Base-by-base conservation (phyloP, 2,329 filamentous ascomycete species). In the Geosmithia flava region DNA sequence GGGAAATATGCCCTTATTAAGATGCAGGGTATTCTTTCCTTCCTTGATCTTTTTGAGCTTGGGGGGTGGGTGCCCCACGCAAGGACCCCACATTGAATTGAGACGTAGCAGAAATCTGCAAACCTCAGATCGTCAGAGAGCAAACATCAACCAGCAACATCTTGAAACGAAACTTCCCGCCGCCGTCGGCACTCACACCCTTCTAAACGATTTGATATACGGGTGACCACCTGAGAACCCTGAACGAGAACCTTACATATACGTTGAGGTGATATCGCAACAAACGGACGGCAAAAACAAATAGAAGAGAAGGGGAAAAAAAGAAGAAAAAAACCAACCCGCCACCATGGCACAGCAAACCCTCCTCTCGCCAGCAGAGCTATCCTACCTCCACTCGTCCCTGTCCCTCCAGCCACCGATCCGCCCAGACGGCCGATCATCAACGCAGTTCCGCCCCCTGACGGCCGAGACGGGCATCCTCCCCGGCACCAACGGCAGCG, bases 291-390 rank as follows among this genome's bases (percentile, higher is more conserved):
- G 33, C 3, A 13, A 37, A 37, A 37, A 11, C 33, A 37, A 37
- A 16, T 16, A 37, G 11, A 30, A 16, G 3, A 37, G 33, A 11
- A 37, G 10, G 3, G 13, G 6, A 37, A 11, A 37, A 37, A 37
- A 37, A 37, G 15, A 37, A 37, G 33, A 16, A 16, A 13, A 37
- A 11, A 37, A 37, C 3, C 5, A 13, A n/a, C n/a, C 33, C 20
- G 13, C 19, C 30, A 85, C 87, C 78, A 73, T 83, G 41, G 76
- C 80, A 55, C 79, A 81, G 59, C 78, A 80, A 67, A 78, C 81
- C 59, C 82, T 88, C 57, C 83, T 97, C 66, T 96, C 90, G 48
- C 91, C 93, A 45, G 89, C 93, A 59, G 93, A 98, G 71, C 86
- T 98, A 59, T 89, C 90, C 57, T 98, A 96, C 71, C 81, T 97